Evolutionary conservation across 192 early-diverging fungal genomes (phyloP), one percentile per base, ranked within the genome.

Genomic region (Rhizoclosmatium globosum): DNA sequence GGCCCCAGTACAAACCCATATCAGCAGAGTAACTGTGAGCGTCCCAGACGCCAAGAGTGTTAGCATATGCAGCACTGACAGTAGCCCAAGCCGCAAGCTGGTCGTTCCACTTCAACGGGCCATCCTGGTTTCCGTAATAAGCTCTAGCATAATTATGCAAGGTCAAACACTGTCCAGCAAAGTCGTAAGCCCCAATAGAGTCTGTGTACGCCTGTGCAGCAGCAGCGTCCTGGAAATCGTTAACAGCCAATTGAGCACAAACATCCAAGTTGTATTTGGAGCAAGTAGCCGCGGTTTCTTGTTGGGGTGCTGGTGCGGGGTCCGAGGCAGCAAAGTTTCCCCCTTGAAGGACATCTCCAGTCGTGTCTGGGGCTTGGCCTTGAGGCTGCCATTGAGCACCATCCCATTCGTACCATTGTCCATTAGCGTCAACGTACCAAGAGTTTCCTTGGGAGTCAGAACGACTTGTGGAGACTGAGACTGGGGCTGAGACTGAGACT

Each of bases 21-120:
- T 46, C 68, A 7, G 15, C 68, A 41, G 68, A 70, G 68, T 65
- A 65, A 11, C n/a, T 23, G 64, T 65, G 64, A 13, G 17, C 13
- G 64, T 65, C 64, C 19, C 38, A 65, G 13, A 13, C 13, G 15
- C 38, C 11, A 11, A 65, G 64, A 31, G 64, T 31, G 64, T 65
- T 65, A 11, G 64, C 64, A 65, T 65, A 65, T 11, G 64, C 64
- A 11, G 64, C 13, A 31, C n/a, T 23, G 13, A 65, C 64, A 21
- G 39, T 38, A 31, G 64, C 64, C 64, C 64, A 65, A 65, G 17
- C 39, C 11, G 64, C 64, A 31, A 65, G 64, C 11, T 65, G n/a
- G 11, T 65, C 64, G 64, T 65, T 65, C 64, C 64, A 65, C 15
- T 13, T 38, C 17, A 65, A 38, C n/a, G 17, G 39, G 11, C n/a